Evolutionary conservation across 2,329 filamentous ascomycete genomes (phyloP).

Genomic region (Dothidotthia symphoricarpi): DNA sequence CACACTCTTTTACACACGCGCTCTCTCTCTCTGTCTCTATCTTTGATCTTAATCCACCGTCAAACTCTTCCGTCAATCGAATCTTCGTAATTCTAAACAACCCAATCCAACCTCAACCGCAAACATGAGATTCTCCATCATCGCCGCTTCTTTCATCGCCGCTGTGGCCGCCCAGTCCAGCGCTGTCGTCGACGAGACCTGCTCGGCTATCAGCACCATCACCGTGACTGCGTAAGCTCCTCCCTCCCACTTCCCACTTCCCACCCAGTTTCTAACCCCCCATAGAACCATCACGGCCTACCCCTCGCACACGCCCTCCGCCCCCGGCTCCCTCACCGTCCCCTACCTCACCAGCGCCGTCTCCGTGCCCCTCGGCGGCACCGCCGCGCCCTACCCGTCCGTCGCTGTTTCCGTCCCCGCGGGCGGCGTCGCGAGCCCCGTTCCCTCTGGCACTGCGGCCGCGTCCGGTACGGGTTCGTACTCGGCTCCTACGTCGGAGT

Average conservation of each 20-base stretch:
- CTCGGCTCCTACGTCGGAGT: constrained; percentile 23
- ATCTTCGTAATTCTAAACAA: too few relatives aligned
- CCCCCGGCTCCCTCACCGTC: constrained; percentile 18
- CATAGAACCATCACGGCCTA: constrained; percentile 12
- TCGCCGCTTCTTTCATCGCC: constrained; percentile 26
- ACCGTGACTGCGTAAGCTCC: constrained; percentile 32
- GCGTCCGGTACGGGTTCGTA: constrained; percentile 25
- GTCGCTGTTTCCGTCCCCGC: constrained; percentile 12
- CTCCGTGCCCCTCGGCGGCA: constrained; percentile 14
- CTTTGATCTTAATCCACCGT: too few relatives aligned
- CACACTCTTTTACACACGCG: too few relatives aligned
- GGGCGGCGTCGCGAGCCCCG: constrained; percentile 10
- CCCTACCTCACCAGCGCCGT: too few relatives aligned
- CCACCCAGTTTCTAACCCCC: constrained; percentile 3
- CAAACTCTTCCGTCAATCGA: too few relatives aligned
- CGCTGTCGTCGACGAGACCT: constrained; percentile 18
- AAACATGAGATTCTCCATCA: constrained; percentile 36
- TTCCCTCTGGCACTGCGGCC: constrained; percentile 16
- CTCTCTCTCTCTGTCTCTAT: too few relatives aligned
- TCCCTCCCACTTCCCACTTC: background rate
- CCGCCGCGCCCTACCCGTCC: constrained; percentile 35
- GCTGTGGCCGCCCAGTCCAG: constrained; percentile 23
- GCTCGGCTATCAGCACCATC: constrained; percentile 23
- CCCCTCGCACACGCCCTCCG: constrained; percentile 23
- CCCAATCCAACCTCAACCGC: constrained; percentile 4